Base-by-base conservation (phyloP, 345 rosid genomes). In the Dipteronia sinensis region DNA sequence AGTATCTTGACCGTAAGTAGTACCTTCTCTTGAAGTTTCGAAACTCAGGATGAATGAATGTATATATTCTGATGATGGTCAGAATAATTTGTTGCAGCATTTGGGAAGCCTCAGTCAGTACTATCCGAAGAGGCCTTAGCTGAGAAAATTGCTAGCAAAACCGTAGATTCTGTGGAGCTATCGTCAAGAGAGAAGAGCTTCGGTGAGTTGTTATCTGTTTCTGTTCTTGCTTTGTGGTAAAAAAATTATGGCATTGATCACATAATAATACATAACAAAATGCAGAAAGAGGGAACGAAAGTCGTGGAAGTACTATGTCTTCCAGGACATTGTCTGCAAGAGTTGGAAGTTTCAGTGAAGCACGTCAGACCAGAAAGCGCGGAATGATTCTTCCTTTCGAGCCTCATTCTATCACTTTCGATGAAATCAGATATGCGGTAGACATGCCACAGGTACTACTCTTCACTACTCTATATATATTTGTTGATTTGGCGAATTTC, bases 331-430 rank as follows among this genome's bases (percentile, higher is more conserved):
- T 81, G 59, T 83, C 91, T 12, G 74, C 82, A 22, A 83, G 83
- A 83, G 84, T 81, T 2, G 82, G 75, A 42, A 81, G 82, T 82
- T 59, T 86, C 34, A 77, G 69, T 44, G 83, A 77, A 49, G 79
- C 77, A 1, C 74, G 38, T 65, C 80, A 71, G 40, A 83, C 73
- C 56, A 77, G 79, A 69, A 88, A 80, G 81, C 80, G 85, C 3
- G 95, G 93, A 76, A 88, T 89, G 93, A 73, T 89, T 74, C 95
- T 91, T 69, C 95, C 93, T 44, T 91, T 91, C 73, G 87, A 86
- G 64, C 88, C 93, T 10, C 89, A 84, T 53, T 89, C 89, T 3
- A 83, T 91, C 6, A 80, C 86, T 62, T 91, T 91, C 20, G 88
- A 87, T 62, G 89, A 91, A 3, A 85, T 91, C 81, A 83, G 82